Evolutionary conservation across 768 basidiomycete genomes (phyloP), one percentile per base, ranked within the genome.

Genomic region (Dioszegia hungarica): DNA sequence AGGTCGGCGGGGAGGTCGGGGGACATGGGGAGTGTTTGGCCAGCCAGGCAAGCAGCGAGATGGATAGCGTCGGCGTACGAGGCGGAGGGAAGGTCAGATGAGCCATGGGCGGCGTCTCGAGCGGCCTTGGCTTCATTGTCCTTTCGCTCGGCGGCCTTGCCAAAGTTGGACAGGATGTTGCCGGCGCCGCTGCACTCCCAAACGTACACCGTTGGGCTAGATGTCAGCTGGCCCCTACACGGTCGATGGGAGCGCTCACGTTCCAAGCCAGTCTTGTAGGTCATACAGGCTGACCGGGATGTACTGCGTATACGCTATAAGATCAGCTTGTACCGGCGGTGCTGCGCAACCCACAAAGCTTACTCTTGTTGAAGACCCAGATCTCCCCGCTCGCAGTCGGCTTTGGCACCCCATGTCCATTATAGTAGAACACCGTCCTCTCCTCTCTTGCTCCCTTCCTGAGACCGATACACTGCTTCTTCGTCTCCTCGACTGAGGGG

Each of bases 141-240:
- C 15, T 78, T 75, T 29, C 76, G 64, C 43, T 74, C 71, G 31
- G 75, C 74, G 40, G 75, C 73, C 57, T 79, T 77, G 47, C 88
- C 89, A 77, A 94, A 95, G 77, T 95, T 98, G 51, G 83, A 82
- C 28, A 98, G 79, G 39, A 98, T 84, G 76, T 97, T 85, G 0
- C 95, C 95, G 1, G 95, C 94, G n/a, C 90, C 89, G 1, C 91
- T 93, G 74, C 93, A 97, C 72, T 99, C 95, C 95, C 95, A 99
- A 52, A 99, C 90, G 74, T 93, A 98, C 27, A 98, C 90, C 28
- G 89, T 90, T 0, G 95, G 95, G 0, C 90, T 89, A 5, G 0
- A 38, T 3, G 19, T 54, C 25, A 48, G 54, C 48, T 20, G 33
- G 9, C 19, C 36, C 34, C 24, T 6, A 4, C 28, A 34, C 3